phyloP scores from a whole-genome alignment of 495 filamentous ascomycete species.

The Penicillium soppii region DNA sequence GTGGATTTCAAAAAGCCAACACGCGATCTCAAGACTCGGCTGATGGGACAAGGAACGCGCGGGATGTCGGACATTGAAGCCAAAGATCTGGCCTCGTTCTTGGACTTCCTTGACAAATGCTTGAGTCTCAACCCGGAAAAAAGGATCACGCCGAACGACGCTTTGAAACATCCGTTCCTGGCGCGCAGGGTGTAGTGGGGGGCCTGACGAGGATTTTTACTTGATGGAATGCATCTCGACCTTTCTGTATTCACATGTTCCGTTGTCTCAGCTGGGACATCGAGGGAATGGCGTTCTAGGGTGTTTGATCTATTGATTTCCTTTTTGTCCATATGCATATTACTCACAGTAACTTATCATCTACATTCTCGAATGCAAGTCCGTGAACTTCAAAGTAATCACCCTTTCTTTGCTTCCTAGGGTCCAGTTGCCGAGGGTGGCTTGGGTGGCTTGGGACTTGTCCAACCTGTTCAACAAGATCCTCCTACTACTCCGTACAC shows the following conservation, averaged over 20 bases:
- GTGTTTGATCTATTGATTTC: not conserved
- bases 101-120: conserved; percentile 84
- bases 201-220: no score
- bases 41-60: conserved; percentile 69
- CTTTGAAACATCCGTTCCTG: conserved; percentile 85
- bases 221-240: not conserved
- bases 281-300: not conserved
- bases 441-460: not conserved
- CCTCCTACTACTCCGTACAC: not conserved
- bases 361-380: not conserved
- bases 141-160: conserved; percentile 80
- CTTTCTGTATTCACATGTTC: not conserved
- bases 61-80: conserved; percentile 69
- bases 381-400: no score
- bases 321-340: not conserved
- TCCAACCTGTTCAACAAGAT: not conserved
- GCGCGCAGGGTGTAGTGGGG: conserved; percentile 22
- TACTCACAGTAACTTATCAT: not conserved
- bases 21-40: conserved; percentile 74
- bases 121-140: conserved; percentile 91
- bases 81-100: conserved; percentile 76
- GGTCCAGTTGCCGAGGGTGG: not conserved
- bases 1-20: conserved; percentile 77
- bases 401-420: no score
- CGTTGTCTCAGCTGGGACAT: not conserved